phyloP scores from a whole-genome alignment of 1,139 yeast species.

The Protomyces inundatus region DNA sequence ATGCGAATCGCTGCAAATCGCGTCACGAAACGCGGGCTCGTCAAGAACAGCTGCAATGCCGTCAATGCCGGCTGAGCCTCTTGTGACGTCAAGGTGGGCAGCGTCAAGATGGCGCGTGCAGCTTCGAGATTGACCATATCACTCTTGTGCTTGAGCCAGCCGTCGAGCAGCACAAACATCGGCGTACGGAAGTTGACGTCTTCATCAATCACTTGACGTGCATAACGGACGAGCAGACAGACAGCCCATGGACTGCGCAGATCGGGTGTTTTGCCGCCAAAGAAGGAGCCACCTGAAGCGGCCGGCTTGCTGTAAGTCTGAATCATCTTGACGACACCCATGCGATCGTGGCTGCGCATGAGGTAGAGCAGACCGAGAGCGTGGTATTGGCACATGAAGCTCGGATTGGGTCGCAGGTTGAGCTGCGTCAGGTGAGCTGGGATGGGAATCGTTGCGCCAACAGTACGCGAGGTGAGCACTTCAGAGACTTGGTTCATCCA shows the following conservation, averaged over 20 bases:
- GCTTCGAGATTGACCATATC: slow-evolving; percentile 93
- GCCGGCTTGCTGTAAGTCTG: slow-evolving; percentile 51
- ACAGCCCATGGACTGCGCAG: slow-evolving; percentile 54
- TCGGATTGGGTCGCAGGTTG: slow-evolving; percentile 34
- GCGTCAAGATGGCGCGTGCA: slow-evolving; percentile 69
- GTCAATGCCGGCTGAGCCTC: slow-evolving; percentile 59
- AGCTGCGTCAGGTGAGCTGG: slow-evolving; percentile 24
- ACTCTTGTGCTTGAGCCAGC: slow-evolving; percentile 72
- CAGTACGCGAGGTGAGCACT: slow-evolving; percentile 64
- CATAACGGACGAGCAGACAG: slow-evolving; percentile 77
- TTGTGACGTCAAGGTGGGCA: slow-evolving; percentile 57
- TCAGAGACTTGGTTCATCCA: slow-evolving; percentile 93
- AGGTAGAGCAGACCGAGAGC: slow-evolving; percentile 87
- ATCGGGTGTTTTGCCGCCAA: slow-evolving; percentile 34
- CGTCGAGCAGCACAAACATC: slow-evolving; percentile 60
- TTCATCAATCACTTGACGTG: slow-evolving; percentile 64
- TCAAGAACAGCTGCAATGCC: slow-evolving; percentile 67
- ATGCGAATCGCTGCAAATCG: slow-evolving; percentile 91
- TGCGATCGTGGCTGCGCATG: slow-evolving; percentile 82
- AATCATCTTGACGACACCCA: slow-evolving; percentile 88
- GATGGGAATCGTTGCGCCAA: slow-evolving; percentile 26
- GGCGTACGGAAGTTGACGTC: slow-evolving; percentile 39
- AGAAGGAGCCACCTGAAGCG: slow-evolving; percentile 13
- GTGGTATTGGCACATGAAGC: slow-evolving; percentile 88
- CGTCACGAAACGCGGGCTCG: slow-evolving; percentile 86